Percentiles rank a stretch among this genome's conserved stretches.
phyloP scores from a whole-genome alignment of 129 eudicot genomes.

The Flaveria linearis region DNA sequence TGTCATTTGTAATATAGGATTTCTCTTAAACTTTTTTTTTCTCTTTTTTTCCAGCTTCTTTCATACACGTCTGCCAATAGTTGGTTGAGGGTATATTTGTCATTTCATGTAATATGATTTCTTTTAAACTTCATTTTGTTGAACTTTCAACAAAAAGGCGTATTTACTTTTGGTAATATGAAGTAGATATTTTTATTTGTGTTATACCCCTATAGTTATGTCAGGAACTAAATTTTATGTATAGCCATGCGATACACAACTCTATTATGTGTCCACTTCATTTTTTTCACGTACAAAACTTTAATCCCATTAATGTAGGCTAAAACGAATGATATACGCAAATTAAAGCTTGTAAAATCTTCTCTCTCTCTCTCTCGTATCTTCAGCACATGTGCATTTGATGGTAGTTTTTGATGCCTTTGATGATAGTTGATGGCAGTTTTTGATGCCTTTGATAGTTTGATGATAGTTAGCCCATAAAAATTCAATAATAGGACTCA shows the following conservation, averaged over 20 bases:
- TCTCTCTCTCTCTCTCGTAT: too few relatives aligned
- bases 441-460: too few relatives aligned
- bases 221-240: too few relatives aligned
- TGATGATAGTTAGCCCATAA: too few relatives aligned
- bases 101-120: neutral
- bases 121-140: neutral
- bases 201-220: too few relatives aligned
- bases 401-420: too few relatives aligned
- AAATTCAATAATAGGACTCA: neutral
- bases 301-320: neutral
- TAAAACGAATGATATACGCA: neutral
- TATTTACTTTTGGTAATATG: neutral
- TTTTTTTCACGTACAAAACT: too few relatives aligned
- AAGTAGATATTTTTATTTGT: too few relatives aligned
- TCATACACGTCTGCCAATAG: neutral
- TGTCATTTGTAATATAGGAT: neutral
- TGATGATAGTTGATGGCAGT: too few relatives aligned
- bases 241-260: neutral
- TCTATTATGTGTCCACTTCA: neutral
- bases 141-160: neutral
- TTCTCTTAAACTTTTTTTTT: neutral
- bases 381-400: too few relatives aligned
- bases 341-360: too few relatives aligned
- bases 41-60: neutral
- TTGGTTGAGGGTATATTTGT: conserved; percentile 1